Conservation (phyloP, 2,329 filamentous ascomycete species). For the Dactylellina leptospora region DNA sequence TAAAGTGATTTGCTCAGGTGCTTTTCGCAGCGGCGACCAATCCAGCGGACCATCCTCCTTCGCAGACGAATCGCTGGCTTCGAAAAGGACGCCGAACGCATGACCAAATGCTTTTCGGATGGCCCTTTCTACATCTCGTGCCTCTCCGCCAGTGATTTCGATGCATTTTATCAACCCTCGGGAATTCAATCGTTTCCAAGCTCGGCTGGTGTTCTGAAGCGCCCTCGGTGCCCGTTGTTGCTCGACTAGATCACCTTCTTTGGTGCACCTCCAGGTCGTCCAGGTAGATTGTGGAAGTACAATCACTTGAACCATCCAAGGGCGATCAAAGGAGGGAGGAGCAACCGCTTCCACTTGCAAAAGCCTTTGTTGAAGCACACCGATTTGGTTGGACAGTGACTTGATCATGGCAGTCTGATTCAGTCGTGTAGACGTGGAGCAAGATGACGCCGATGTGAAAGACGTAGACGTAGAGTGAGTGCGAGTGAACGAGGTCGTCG, state of each 20-base stretch:
- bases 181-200: conserved; percentile 45
- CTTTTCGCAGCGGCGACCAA: conserved; percentile 49
- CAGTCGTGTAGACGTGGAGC: conserved; percentile 22
- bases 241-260: conserved; percentile 36
- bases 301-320: conserved; percentile 55
- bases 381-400: conserved; percentile 44
- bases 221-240: conserved; percentile 30
- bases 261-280: conserved; percentile 34
- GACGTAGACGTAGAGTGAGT: conserved; percentile 49
- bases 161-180: conserved; percentile 47
- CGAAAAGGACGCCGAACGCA: conserved; percentile 22
- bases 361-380: conserved; percentile 51
- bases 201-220: conserved; percentile 24
- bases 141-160: conserved; percentile 44
- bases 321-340: conserved; percentile 48
- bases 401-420: conserved; percentile 44
- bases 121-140: conserved; percentile 44
- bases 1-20: conserved; percentile 37
- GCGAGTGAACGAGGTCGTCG: conserved; percentile 46
- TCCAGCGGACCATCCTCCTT: conserved; percentile 33
- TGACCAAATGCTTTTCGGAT: conserved; percentile 41
- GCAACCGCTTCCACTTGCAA: conserved; percentile 51
- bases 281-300: conserved; percentile 54
- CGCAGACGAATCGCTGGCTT: conserved; percentile 23
- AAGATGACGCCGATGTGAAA: conserved; percentile 41